Percentiles rank a stretch among this genome's conserved stretches.
phyloP scores from a whole-genome alignment of 2,329 filamentous ascomycete genomes.

The Apiospora sp. region DNA sequence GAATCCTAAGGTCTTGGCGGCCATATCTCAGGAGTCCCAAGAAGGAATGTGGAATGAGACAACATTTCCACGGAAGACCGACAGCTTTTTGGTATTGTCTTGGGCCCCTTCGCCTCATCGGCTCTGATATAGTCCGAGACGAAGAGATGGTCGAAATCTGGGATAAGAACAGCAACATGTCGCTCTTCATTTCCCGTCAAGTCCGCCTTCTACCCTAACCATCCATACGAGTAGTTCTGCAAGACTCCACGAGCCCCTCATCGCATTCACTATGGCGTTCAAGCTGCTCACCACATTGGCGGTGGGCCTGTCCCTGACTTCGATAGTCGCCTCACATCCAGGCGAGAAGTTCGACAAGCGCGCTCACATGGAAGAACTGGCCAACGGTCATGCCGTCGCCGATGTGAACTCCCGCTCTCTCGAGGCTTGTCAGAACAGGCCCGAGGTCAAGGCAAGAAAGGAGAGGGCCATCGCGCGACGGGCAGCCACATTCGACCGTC shows the following conservation, averaged over 20 bases:
- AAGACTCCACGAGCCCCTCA: background rate
- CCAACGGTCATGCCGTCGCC: conserved; percentile 39
- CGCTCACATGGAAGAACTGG: conserved; percentile 37
- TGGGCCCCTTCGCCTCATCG: background rate
- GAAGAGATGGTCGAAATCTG: background rate
- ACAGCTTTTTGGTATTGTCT: background rate
- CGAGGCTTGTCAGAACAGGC: conserved; percentile 47
- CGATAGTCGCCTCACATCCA: conserved; percentile 38
- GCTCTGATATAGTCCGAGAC: background rate
- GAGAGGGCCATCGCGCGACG: conserved; percentile 49
- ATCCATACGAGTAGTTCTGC: background rate
- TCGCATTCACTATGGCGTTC: background rate
- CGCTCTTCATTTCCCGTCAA: background rate
- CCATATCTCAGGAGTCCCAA: conserved; percentile 3
- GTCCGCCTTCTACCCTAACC: background rate
- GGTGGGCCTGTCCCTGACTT: conserved; percentile 34
- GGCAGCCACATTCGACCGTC: conserved; percentile 45
- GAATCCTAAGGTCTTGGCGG: background rate
- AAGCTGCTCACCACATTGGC: conserved; percentile 27
- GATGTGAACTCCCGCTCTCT: conserved; percentile 43
- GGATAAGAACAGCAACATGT: background rate
- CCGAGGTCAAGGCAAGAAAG: conserved; percentile 49
- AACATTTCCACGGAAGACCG: background rate
- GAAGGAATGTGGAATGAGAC: conserved; percentile 5
- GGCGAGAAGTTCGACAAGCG: conserved; percentile 40